A percentile compares a stretch with the other conserved stretches of the same genome.
phyloP scores from a whole-genome alignment of 75 land plant species.

The Picea glauca region DNA sequence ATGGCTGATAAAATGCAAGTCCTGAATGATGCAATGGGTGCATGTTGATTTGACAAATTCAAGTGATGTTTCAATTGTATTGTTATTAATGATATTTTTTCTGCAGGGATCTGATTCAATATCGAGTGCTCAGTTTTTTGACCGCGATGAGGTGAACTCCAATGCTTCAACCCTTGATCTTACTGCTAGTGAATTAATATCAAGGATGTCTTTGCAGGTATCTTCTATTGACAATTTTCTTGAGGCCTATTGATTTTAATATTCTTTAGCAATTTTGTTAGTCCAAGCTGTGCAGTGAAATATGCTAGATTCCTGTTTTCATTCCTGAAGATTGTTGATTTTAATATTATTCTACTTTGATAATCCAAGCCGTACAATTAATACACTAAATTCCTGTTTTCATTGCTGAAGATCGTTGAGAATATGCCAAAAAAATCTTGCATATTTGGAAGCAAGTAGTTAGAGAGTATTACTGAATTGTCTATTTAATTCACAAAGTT shows the following conservation, averaged over 20 bases:
- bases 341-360: not conserved
- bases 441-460: too few relatives aligned
- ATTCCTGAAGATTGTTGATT: not conserved
- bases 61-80: not conserved
- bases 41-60: too few relatives aligned
- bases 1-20: too few relatives aligned
- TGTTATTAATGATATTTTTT: not conserved
- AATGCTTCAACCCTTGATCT: conserved; percentile 27
- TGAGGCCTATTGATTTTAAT: not conserved
- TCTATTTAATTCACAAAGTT: not conserved
- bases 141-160: conserved; percentile 30
- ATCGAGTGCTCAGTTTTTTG: conserved; percentile 61
- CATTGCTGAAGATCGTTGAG: not conserved
- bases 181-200: conserved; percentile 44
- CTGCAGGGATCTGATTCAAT: conserved; percentile 40
- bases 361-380: not conserved
- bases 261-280: not conserved
- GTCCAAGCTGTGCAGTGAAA: not conserved
- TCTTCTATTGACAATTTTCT: not conserved
- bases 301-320: not conserved
- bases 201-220: conserved; percentile 45
- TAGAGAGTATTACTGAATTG: not conserved
- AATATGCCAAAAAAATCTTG: too few relatives aligned
- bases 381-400: not conserved
- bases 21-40: too few relatives aligned